Base-by-base conservation (phyloP, 2,329 filamentous ascomycete species). In the Colletotrichum zoysiae region DNA sequence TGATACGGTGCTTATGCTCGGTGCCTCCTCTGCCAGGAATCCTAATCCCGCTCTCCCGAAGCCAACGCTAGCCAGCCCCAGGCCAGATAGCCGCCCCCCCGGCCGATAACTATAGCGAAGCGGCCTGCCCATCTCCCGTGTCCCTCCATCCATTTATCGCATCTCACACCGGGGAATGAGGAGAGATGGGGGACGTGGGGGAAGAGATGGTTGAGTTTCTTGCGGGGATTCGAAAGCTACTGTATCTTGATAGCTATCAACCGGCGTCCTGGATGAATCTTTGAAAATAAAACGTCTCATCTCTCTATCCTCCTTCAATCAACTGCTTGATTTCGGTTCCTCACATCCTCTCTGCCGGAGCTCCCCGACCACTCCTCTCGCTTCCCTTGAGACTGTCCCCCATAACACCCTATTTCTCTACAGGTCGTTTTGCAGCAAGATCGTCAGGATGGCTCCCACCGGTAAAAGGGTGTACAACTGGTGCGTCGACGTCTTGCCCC, bases 401-500 rank as follows among this genome's bases (percentile, higher is more conserved):
- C 18, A 50, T 6, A 23, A 20, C 40, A 16, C 16, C 7, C 20
- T 11, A 23, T 35, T 3, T 8, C 23, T 18, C 44, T 20, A 30
- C 8, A 60, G 64, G 11, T 42, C 23, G 40, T 38, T 33, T 30
- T n/a, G 53, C 35, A 42, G 38, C 23, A 33, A 63, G 38, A 62
- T 53, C 57, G 60, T 50, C 66, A 70, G 62, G 51, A 73, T 73
- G 70, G 70, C 60, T 53, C 55, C 53, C 48, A 57, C 70, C 55
- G 40, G 70, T n/a, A 73, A 73, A 56, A 60, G 70, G 35, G 55
- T 70, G 65, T 73, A 73, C 60, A 73, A 73, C 57, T 73, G 70
- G 70, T 73, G 5, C 18, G 53, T 38, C 18, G 20, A 14, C 50
- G 23, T 46, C 23, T 16, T 4, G 3, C 50, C 26, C 48, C 20